Conservation (phyloP, 2,329 filamentous ascomycete genomes). For the Dichotomopilus funicola region DNA sequence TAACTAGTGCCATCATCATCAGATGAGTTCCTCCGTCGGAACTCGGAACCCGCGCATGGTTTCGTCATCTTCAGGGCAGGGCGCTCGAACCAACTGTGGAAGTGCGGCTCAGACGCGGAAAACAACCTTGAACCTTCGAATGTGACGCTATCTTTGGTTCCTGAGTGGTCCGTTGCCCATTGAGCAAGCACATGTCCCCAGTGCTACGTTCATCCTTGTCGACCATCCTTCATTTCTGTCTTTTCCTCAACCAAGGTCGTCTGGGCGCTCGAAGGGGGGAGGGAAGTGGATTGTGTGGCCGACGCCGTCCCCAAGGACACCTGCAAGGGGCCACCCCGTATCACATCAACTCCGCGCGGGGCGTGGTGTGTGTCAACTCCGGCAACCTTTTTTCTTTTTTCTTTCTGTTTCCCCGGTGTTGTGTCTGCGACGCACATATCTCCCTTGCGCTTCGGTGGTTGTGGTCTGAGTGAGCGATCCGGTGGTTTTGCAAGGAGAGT, state of each 20-base stretch:
- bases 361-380: background rate
- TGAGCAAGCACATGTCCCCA: background rate
- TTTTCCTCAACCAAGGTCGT: background rate
- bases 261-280: background rate
- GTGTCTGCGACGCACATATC: background rate
- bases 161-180: too few species aligned
- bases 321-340: constrained; percentile 1
- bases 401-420: background rate
- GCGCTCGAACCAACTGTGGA: background rate
- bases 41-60: background rate
- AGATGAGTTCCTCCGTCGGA: background rate
- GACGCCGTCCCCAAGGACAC: background rate
- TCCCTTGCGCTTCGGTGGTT: background rate
- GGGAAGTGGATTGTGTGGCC: background rate
- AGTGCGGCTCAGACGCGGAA: too few species aligned
- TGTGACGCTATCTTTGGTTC: too few species aligned
- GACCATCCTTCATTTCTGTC: constrained; percentile 7
- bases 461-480: background rate
- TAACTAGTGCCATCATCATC: too few species aligned
- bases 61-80: background rate
- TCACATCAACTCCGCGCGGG: background rate
- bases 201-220: background rate
- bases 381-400: background rate
- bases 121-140: too few species aligned
- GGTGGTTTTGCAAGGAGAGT: background rate